Evolutionary conservation across 2,329 filamentous ascomycete species (phyloP), one percentile per base, ranked within the genome.

Genomic region (Fusarium sp.): DNA sequence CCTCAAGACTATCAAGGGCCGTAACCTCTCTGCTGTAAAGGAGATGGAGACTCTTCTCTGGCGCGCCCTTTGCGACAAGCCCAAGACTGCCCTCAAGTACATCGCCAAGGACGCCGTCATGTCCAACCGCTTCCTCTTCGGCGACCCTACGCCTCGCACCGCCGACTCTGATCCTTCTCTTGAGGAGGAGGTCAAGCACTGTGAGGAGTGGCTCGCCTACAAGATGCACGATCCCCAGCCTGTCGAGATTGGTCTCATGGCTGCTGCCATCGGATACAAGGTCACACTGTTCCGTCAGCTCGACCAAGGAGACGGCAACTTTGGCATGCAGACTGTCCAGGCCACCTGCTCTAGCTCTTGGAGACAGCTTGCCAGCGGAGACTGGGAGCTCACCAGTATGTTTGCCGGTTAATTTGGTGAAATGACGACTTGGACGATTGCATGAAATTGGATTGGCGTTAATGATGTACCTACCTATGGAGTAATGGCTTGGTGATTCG

Each of bases 21-120:
- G 74, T 7, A 76, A 76, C 57, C 69, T 67, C 49, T 58, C 67
- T 18, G 74, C 74, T 24, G 74, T 69, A 11, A 76, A 75, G 53
- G 74, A 76, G 64, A 76, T 76, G 74, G 74, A 76, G 61, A 76
- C 74, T 27, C 71, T 76, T 20, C 69, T 76, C 56, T 76, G 74
- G 74, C 74, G 74, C 46, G 74, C 74, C 30, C 74, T 76, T 22
- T 76, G 74, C 67, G 74, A 76, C 62, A 76, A 76, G 65, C 74
- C 74, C 57, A 76, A 75, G 62, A 64, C 55, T 22, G 74, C 74
- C 46, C 69, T 74, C 49, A 75, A 73, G 55, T 76, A 76, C 62
- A 70, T 76, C 27, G 74, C 59, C 47, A 76, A 76, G 42, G 74
- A 76, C 48, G 74, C 72, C 53, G 61, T 76, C 64, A 68, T 76